These are phyloP conservation scores for Mentha longifolia DNA, from an alignment of 257 asterid species.

Conservation along the genomic window DNA sequence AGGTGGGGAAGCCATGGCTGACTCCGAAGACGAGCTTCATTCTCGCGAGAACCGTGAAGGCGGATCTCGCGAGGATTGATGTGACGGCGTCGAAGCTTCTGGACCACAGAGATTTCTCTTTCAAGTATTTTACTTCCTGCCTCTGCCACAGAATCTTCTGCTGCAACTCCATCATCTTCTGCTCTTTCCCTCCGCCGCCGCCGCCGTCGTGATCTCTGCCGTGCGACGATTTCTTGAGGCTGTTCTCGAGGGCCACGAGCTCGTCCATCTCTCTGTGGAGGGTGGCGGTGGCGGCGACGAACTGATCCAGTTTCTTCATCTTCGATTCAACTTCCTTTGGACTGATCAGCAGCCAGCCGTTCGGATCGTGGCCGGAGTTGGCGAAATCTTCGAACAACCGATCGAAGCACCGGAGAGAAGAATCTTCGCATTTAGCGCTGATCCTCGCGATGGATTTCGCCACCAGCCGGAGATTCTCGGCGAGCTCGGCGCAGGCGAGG, in stretches of 20 bases:
- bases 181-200: constrained; percentile 40
- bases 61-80: constrained; percentile 56
- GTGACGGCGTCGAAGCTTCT: constrained; percentile 76
- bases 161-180: constrained; percentile 58
- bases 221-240: constrained; percentile 50
- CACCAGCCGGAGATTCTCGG: constrained; percentile 58
- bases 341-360: constrained; percentile 55
- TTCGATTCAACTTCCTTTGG: constrained; percentile 63
- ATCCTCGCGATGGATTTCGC: constrained; percentile 65
- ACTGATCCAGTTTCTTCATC: constrained; percentile 66
- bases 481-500: constrained; percentile 83
- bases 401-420: constrained; percentile 61
- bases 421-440: constrained; percentile 64
- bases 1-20: constrained; percentile 46
- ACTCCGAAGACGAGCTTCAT: constrained; percentile 86
- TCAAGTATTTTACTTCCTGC: constrained; percentile 74
- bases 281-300: constrained; percentile 50
- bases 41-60: constrained; percentile 71
- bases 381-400: constrained; percentile 66
- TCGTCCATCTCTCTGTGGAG: constrained; percentile 78
- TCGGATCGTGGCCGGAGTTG: constrained; percentile 65
- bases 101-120: constrained; percentile 78
- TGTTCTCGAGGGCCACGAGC: constrained; percentile 55
- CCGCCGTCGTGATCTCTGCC: constrained; percentile 31
- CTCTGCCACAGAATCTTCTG: constrained; percentile 82